Evolutionary conservation across 2,329 filamentous ascomycete species (phyloP).

Genomic region (Botryotinia globosa): DNA sequence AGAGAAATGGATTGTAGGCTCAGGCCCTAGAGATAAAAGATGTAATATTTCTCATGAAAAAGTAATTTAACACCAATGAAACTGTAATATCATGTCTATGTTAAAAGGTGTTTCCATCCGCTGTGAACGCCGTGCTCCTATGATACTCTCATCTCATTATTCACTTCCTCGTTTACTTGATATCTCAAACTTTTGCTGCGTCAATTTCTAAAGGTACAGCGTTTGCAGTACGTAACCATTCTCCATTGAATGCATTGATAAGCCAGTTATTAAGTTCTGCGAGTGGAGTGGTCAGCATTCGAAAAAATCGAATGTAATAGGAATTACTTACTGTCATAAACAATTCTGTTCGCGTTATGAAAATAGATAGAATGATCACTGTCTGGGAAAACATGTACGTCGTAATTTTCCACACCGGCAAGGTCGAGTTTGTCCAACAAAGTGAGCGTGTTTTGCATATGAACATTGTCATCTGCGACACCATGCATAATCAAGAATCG

Average conservation of each 20-base stretch:
- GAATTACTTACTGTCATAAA: conserved; percentile 79
- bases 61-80: neutral
- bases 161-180: neutral
- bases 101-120: neutral
- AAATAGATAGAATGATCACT: conserved; percentile 95
- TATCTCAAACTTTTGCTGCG: conserved; percentile 17
- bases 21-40: neutral
- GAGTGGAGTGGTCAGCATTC: conserved; percentile 38
- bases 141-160: conserved; percentile 5
- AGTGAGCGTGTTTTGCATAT: conserved; percentile 89
- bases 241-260: conserved; percentile 95
- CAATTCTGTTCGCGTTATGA: conserved; percentile 85
- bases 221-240: conserved; percentile 64
- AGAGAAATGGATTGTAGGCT: neutral
- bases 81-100: neutral
- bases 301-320: neutral
- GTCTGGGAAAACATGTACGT: conserved; percentile 94
- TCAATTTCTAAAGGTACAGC: conserved; percentile 37
- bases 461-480: conserved; percentile 94
- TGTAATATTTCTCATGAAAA: neutral
- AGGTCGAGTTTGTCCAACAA: conserved; percentile 85
- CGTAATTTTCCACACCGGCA: conserved; percentile 83
- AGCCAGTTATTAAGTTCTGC: conserved; percentile 84
- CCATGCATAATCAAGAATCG: conserved; percentile 96
- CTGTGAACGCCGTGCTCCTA: conserved; percentile 4